These are phyloP conservation scores for Juglanconis juglandina DNA, from an alignment of 2,329 filamentous ascomycete genomes.

Conservation along the genomic window DNA sequence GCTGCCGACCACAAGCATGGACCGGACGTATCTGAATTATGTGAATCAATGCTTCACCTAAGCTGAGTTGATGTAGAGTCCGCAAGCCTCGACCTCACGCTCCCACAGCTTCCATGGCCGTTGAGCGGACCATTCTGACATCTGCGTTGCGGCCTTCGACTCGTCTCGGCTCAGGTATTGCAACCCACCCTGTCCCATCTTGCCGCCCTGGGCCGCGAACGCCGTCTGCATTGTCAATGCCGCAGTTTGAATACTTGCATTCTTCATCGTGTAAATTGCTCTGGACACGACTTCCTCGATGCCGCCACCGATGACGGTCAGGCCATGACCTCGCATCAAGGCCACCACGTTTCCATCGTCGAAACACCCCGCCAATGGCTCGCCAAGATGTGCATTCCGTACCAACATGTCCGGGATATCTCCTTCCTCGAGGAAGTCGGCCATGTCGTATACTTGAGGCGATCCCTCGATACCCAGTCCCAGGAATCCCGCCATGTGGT, in stretches of 20 bases:
- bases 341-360: conserved; percentile 31
- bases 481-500: conserved; percentile 43
- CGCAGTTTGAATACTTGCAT: conserved; percentile 38
- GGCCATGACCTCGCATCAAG: conserved; percentile 44
- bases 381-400: conserved; percentile 30
- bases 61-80: conserved; percentile 23
- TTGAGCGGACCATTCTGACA: conserved; percentile 16
- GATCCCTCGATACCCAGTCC: conserved; percentile 27
- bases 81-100: conserved; percentile 23
- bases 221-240: conserved; percentile 28
- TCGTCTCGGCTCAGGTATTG: conserved; percentile 21
- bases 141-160: conserved; percentile 17
- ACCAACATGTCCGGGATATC: conserved; percentile 37
- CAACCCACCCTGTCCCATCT: not conserved
- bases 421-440: conserved; percentile 22
- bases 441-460: conserved; percentile 29
- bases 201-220: conserved; percentile 9
- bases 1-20: no score
- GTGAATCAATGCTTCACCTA: not conserved
- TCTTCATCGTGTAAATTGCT: conserved; percentile 41
- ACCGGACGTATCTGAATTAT: not conserved
- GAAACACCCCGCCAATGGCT: conserved; percentile 33
- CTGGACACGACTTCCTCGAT: conserved; percentile 39
- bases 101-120: conserved; percentile 26
- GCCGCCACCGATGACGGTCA: conserved; percentile 33